These are phyloP conservation scores for Cyclotella distinguenda DNA, from an alignment of 108 stramenopile genomes.

Conservation along the genomic window DNA sequence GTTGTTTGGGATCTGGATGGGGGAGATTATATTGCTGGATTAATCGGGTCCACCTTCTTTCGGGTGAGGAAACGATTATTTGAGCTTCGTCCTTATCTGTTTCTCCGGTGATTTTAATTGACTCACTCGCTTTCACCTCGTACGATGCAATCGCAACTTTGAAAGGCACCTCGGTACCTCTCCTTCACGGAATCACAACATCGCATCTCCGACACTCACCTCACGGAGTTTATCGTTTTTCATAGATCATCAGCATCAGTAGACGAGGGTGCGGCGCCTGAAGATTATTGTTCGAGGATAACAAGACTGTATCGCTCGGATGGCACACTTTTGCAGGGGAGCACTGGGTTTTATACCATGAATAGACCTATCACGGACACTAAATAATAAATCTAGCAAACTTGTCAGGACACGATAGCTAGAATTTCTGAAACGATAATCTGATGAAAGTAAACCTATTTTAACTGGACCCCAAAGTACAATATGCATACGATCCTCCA, in stretches of 20 bases:
- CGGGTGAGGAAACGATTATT: constrained; percentile 8
- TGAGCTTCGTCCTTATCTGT: background rate
- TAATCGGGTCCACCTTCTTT: constrained; percentile 37
- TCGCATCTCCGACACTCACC: constrained; percentile 15
- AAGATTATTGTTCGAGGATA: constrained; percentile 40
- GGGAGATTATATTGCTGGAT: constrained; percentile 35
- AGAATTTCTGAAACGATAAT: too few relatives aligned
- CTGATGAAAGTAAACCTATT: too few relatives aligned
- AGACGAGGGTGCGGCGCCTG: constrained; percentile 7
- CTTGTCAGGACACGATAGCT: too few relatives aligned
- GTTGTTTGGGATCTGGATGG: constrained; percentile 42
- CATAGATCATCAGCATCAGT: constrained; percentile 13
- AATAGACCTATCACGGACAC: constrained; percentile 15
- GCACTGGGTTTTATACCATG: constrained; percentile 49
- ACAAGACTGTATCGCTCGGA: constrained; percentile 31
- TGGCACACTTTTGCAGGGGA: constrained; percentile 43
- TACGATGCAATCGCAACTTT: background rate
- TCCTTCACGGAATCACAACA: constrained; percentile 30
- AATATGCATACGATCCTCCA: background rate
- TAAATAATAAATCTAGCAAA: too few relatives aligned
- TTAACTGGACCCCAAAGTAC: background rate
- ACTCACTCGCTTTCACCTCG: background rate
- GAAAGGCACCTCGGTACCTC: constrained; percentile 41
- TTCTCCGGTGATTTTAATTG: background rate
- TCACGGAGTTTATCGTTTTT: constrained; percentile 42